phyloP scores from a whole-genome alignment of 2,329 filamentous ascomycete genomes.

The Pseudocercospora cruenta region DNA sequence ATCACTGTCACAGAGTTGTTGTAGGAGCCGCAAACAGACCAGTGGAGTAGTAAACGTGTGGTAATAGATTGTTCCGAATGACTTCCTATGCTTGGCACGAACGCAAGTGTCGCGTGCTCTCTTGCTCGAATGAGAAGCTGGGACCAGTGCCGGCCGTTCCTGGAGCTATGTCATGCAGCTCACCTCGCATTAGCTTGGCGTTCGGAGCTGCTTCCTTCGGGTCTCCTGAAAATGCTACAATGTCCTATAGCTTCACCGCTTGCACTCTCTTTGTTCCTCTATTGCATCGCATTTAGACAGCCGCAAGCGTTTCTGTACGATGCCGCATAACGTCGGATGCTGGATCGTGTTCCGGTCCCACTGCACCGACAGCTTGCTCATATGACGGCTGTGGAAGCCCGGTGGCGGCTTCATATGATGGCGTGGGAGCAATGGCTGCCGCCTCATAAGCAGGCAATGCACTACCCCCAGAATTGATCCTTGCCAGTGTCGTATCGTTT shows the following conservation, averaged over 20 bases:
- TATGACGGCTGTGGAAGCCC: conserved; percentile 8
- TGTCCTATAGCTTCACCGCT: not conserved
- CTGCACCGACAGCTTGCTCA: conserved; percentile 6
- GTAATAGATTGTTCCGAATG: not conserved
- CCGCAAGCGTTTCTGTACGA: not conserved
- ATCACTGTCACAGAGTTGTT: not conserved
- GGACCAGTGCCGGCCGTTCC: not conserved
- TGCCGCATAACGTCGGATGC: not conserved
- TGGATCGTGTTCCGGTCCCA: not conserved
- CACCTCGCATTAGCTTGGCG: not conserved
- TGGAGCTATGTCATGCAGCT: conserved; percentile 2
- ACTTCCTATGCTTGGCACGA: not conserved
- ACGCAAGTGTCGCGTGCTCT: not conserved
- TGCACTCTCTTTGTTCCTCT: not conserved
- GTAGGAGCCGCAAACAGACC: not conserved
- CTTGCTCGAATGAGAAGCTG: not conserved
- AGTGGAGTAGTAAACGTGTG: not conserved
- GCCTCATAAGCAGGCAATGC: conserved; percentile 2
- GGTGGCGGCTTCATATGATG: not conserved
- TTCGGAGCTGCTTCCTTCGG: not conserved
- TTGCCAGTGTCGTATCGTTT: not conserved
- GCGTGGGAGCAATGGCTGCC: not conserved
- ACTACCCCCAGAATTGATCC: not conserved
- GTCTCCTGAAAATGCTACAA: not conserved
- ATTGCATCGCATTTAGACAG: not conserved